Evolutionary conservation across 1,284 basidiomycete species (phyloP).

Genomic region (Pseudozyma tsukubaensis): DNA sequence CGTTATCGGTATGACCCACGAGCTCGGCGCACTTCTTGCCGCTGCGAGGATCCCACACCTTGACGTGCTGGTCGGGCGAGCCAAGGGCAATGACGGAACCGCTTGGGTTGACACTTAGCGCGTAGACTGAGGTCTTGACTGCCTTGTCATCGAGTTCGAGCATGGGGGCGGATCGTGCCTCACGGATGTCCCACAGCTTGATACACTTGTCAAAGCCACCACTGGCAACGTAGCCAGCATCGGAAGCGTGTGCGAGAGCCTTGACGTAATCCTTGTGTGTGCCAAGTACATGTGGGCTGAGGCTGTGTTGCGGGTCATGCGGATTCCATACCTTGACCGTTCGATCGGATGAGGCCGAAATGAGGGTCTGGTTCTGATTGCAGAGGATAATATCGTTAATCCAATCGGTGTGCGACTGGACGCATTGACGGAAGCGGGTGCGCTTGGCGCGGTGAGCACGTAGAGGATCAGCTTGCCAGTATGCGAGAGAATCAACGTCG

Average conservation of each 20-base stretch:
- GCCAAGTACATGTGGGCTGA: slow-evolving; percentile 79
- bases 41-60: slow-evolving; percentile 89
- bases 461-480: slow-evolving; percentile 51
- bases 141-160: slow-evolving; percentile 50
- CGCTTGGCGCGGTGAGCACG: slow-evolving; percentile 27
- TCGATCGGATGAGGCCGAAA: slow-evolving; percentile 95
- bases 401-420: slow-evolving; percentile 79
- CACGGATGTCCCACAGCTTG: slow-evolving; percentile 81
- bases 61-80: slow-evolving; percentile 87
- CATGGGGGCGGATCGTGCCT: slow-evolving; percentile 59
- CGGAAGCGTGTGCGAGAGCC: slow-evolving; percentile 71
- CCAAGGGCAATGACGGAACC: slow-evolving; percentile 87
- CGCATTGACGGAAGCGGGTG: slow-evolving; percentile 54
- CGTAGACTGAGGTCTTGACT: slow-evolving; percentile 65
- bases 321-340: slow-evolving; percentile 95
- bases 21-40: slow-evolving; percentile 58
- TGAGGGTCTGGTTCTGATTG: slow-evolving; percentile 91
- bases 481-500: slow-evolving; percentile 18
- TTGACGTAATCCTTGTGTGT: slow-evolving; percentile 91
- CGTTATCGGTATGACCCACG: slow-evolving; percentile 92
- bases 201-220: slow-evolving; percentile 94
- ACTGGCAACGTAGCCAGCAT: slow-evolving; percentile 74
- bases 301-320: slow-evolving; percentile 75
- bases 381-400: slow-evolving; percentile 93
- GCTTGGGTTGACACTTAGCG: slow-evolving; percentile 73